These are phyloP conservation scores for Boletus sensibilis DNA, from an alignment of 768 basidiomycete species.

Conservation along the genomic window DNA sequence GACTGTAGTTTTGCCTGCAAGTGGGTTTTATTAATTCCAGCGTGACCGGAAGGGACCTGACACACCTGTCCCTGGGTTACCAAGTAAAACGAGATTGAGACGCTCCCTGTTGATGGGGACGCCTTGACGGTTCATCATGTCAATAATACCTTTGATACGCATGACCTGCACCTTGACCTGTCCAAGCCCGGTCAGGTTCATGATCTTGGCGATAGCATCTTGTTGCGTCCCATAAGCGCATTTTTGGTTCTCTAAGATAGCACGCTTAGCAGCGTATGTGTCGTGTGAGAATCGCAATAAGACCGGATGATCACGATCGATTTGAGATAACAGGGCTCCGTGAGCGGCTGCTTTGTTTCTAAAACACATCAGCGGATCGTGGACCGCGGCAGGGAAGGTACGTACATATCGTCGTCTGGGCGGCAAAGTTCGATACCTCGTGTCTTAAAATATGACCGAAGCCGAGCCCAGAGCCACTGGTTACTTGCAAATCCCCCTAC, in stretches of 20 bases:
- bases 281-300: not conserved
- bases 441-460: conserved; percentile 3
- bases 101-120: conserved; percentile 51
- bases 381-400: not conserved
- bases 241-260: not conserved
- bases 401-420: conserved; percentile 11
- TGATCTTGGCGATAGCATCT: not conserved
- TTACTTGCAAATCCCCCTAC: conserved; percentile 10
- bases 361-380: no score
- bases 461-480: conserved; percentile 2
- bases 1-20: conserved; percentile 15
- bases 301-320: not conserved
- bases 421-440: conserved; percentile 2
- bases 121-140: conserved; percentile 49
- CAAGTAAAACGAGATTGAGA: conserved; percentile 60
- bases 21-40: no score
- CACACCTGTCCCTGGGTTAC: conserved; percentile 77
- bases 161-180: not conserved
- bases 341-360: conserved; percentile 14
- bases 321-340: conserved; percentile 4
- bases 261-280: not conserved
- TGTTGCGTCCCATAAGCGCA: not conserved
- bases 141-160: conserved; percentile 23
- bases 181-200: not conserved
- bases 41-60: conserved; percentile 45